Conservation (phyloP, 495 filamentous ascomycete genomes). For the Penicillium samsonianum region DNA sequence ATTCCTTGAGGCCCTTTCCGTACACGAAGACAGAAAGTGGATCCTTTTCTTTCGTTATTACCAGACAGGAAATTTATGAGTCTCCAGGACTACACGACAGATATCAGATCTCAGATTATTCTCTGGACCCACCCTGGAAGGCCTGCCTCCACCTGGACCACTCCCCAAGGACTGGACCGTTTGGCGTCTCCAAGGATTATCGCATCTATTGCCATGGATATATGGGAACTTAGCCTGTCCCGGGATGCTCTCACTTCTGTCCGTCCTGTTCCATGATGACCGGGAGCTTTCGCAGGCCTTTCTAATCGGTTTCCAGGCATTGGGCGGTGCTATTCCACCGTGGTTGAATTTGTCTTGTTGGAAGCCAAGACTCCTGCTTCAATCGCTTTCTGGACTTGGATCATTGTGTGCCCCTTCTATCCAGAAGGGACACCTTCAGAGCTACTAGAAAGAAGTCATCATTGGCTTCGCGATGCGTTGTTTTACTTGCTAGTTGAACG, state of each 20-base stretch:
- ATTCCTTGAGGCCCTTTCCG: neutral
- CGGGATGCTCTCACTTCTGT: neutral
- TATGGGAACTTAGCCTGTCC: neutral
- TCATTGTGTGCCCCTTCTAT: neutral
- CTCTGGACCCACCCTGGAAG: neutral
- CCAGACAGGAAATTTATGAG: conserved; percentile 15
- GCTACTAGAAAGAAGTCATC: neutral
- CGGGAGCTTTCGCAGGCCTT: neutral
- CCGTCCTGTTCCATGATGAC: too few species aligned
- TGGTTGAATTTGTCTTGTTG: neutral
- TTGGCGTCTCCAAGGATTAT: neutral
- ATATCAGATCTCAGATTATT: conserved; percentile 10
- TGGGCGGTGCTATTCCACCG: neutral
- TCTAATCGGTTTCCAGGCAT: neutral
- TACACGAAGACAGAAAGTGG: conserved; percentile 4
- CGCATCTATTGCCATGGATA: neutral
- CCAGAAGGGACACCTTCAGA: neutral
- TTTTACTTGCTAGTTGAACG: neutral
- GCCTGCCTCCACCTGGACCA: conserved; percentile 1
- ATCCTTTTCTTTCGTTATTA: conserved; percentile 9
- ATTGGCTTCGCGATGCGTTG: neutral
- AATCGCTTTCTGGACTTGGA: neutral
- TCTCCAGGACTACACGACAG: conserved; percentile 20
- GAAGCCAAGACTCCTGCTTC: neutral
- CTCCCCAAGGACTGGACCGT: neutral